Base-by-base conservation (phyloP, 208 protist species). In the Trypanosoma avium region DNA sequence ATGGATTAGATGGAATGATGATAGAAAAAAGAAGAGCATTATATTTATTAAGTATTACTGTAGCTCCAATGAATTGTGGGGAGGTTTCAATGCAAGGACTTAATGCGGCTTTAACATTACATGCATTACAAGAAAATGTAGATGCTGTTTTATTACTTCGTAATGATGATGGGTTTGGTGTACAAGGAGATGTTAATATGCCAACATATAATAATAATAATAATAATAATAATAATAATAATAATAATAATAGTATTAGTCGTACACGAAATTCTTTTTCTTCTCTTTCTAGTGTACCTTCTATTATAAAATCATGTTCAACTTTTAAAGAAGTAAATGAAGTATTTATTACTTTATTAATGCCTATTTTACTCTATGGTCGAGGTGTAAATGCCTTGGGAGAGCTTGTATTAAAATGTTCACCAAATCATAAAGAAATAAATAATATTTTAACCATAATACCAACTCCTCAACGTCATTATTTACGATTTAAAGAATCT, bases 261-360 rank as follows among this genome's bases (percentile, higher is more conserved):
- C n/a, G n/a, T 13, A 22, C 27, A 9, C 13, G 4, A 12, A 24
- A n/a, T 17, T 26, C n/a, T 36, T n/a, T 5, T 36, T 30, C 3
- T 58, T 42, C 52, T 13, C 42, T 43, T 21, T 26, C 43, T 5
- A 40, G 50, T 1, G 26, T 46, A 0, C 19, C 53, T 10, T 75
- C 78, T 0, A 45, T 83, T 22, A 35, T 92, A 12, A 65, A 36
- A 15, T 72, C 74, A 4, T 93, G 86, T 65, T 43, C 69, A 19
- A 93, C 90, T 15, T 95, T 93, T 67, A 80, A 82, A 49, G 82
- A 93, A 64, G 81, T 75, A 3, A 95, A 95, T 55, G 86, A 93
- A 73, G 73, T 91, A 5, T 75, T 95, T 21, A 79, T 92, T 3
- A 69, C 84, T 29, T 48, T 90, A 42, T 61, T 95, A 47, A 72